These are phyloP conservation scores for Dissoconium aciculare DNA, from an alignment of 2,329 filamentous ascomycete species.

Conservation along the genomic window DNA sequence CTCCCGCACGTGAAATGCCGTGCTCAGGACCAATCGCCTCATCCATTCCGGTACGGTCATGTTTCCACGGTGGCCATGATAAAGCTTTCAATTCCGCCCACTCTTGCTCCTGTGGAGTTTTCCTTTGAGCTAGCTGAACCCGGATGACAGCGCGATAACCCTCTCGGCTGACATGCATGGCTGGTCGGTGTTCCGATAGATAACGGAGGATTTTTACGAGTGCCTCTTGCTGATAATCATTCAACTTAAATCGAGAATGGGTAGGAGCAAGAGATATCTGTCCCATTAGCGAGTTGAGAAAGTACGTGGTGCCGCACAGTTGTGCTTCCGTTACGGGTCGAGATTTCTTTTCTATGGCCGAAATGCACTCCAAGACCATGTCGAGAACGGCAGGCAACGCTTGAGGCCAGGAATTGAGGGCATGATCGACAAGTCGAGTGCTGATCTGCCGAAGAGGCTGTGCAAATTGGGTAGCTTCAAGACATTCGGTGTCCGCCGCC, in stretches of 20 bases:
- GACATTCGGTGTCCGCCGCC: not conserved
- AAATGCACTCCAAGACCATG: constrained; percentile 10
- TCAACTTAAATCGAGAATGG: constrained; percentile 35
- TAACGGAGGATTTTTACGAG: constrained; percentile 42
- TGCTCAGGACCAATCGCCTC: constrained; percentile 40
- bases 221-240: constrained; percentile 38
- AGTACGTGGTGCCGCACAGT: constrained; percentile 5
- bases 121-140: constrained; percentile 43
- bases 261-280: constrained; percentile 26
- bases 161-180: constrained; percentile 39
- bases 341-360: not conserved
- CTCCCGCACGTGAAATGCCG: constrained; percentile 42
- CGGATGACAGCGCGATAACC: constrained; percentile 43
- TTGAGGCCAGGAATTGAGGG: constrained; percentile 35
- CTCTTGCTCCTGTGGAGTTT: constrained; percentile 40
- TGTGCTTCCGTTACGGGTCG: not conserved
- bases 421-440: constrained; percentile 36
- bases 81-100: constrained; percentile 45
- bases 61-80: constrained; percentile 53
- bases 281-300: constrained; percentile 19
- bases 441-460: constrained; percentile 14
- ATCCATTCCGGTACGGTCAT: constrained; percentile 46
- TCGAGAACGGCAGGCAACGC: constrained; percentile 21
- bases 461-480: not conserved
- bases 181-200: constrained; percentile 41